Evolutionary conservation across 1,284 basidiomycete species (phyloP).

Genomic region (Ceratobasidium sp.): DNA sequence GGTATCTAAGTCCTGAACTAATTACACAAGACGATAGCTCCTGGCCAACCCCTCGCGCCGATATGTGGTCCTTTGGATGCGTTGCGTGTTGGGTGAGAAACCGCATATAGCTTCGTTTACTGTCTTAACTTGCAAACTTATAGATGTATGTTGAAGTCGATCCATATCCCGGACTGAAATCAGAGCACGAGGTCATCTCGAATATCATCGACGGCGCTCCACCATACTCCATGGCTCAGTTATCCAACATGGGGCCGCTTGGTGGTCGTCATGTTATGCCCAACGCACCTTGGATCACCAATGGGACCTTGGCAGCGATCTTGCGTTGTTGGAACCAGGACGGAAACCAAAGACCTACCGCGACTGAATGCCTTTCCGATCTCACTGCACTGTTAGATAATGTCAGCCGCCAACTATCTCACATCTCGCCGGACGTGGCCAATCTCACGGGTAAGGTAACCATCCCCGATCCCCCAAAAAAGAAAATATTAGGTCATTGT

Average conservation of each 20-base stretch:
- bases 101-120: neutral
- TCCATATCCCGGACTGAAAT: neutral
- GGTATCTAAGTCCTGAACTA: constrained; percentile 34
- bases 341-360: neutral
- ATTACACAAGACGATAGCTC: neutral
- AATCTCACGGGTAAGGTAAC: constrained; percentile 5
- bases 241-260: neutral
- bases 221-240: neutral
- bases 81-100: constrained; percentile 19
- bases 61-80: constrained; percentile 39
- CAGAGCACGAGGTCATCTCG: neutral
- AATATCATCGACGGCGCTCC: neutral
- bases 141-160: constrained; percentile 23
- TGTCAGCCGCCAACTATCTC: neutral
- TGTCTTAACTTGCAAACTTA: no score
- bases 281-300: constrained; percentile 15
- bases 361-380: neutral
- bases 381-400: neutral
- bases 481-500: constrained; percentile 23
- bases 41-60: constrained; percentile 12
- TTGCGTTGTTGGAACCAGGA: constrained; percentile 27
- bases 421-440: neutral
- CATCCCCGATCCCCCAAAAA: neutral
- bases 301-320: neutral
- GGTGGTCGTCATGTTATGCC: constrained; percentile 3